Evolutionary conservation across 768 basidiomycete genomes (phyloP).

Genomic region (Kwoniella shandongensis): DNA sequence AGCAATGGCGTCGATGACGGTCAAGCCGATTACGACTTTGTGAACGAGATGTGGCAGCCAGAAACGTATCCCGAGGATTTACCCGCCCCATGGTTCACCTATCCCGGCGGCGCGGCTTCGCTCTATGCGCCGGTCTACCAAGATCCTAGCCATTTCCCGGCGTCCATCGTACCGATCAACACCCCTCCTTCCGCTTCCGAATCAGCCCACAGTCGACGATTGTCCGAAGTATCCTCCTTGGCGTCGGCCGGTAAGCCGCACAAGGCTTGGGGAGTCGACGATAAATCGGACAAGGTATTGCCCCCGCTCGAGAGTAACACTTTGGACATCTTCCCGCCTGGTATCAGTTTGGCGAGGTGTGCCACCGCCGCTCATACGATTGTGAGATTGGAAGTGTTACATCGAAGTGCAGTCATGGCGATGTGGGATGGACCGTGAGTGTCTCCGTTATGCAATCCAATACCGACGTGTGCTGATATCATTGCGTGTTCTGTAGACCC

Average conservation of each 20-base stretch:
- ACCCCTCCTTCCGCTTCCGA: slow-evolving; percentile 9
- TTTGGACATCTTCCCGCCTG: slow-evolving; percentile 47
- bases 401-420: slow-evolving; percentile 49
- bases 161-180: slow-evolving; percentile 10
- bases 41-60: slow-evolving; percentile 45
- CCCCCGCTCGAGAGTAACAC: slow-evolving; percentile 13
- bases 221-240: slow-evolving; percentile 1
- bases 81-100: slow-evolving; percentile 50
- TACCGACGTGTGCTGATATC: slow-evolving; percentile 7
- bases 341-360: slow-evolving; percentile 46
- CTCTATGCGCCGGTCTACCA: slow-evolving; percentile 31
- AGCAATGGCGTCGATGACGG: not conserved
- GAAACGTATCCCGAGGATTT: slow-evolving; percentile 46
- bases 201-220: not conserved
- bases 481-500: slow-evolving; percentile 28
- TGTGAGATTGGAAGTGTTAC: slow-evolving; percentile 50
- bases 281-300: slow-evolving; percentile 23
- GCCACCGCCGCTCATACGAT: slow-evolving; percentile 52
- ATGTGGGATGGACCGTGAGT: slow-evolving; percentile 50
- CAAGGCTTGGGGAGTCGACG: slow-evolving; percentile 53
- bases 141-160: slow-evolving; percentile 28
- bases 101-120: slow-evolving; percentile 39
- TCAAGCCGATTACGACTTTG: slow-evolving; percentile 6
- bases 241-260: slow-evolving; percentile 27
- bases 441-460: not conserved